Percentiles rank a stretch among this genome's conserved stretches.
Evolutionary conservation across 108 stramenopile species (phyloP).

Genomic region (Parietichytrium sp.): DNA sequence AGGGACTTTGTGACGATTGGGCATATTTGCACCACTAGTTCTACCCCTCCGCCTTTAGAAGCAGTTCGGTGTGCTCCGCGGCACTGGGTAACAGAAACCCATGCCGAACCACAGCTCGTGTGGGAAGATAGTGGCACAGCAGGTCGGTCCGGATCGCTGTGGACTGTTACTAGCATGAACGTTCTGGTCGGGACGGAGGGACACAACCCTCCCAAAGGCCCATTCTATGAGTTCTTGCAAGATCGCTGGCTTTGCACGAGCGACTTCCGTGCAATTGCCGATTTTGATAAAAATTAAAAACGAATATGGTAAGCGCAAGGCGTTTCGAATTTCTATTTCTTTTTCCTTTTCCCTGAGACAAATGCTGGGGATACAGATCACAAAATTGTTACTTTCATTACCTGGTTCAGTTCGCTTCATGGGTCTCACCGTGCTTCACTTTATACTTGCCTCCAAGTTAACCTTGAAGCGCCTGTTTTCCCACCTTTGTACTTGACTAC

Average conservation of each 20-base stretch:
- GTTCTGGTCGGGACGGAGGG: conserved; percentile 23
- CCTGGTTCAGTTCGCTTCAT: too few relatives aligned
- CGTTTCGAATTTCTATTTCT: too few relatives aligned
- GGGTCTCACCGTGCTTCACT: too few relatives aligned
- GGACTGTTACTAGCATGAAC: conserved; percentile 24
- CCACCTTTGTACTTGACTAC: too few relatives aligned
- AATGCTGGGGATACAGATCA: too few relatives aligned
- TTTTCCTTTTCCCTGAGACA: too few relatives aligned
- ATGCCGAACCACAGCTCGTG: conserved; percentile 3
- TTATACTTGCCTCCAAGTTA: too few relatives aligned
- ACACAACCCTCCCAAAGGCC: conserved; percentile 16
- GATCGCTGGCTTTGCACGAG: conserved; percentile 29
- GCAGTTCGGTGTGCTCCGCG: conserved; percentile 21
- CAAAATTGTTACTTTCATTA: too few relatives aligned
- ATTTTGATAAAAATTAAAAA: too few relatives aligned
- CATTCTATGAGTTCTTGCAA: conserved; percentile 24
- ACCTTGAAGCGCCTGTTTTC: too few relatives aligned
- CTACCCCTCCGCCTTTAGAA: neutral
- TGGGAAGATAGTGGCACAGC: conserved; percentile 29
- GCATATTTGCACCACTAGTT: neutral
- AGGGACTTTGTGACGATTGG: conserved; percentile 23
- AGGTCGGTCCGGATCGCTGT: conserved; percentile 17
- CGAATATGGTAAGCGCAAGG: too few relatives aligned
- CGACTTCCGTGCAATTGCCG: conserved; percentile 23
- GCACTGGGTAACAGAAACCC: neutral